These are phyloP conservation scores for Penicillium salamii DNA, from an alignment of 495 filamentous ascomycete genomes.

Conservation along the genomic window DNA sequence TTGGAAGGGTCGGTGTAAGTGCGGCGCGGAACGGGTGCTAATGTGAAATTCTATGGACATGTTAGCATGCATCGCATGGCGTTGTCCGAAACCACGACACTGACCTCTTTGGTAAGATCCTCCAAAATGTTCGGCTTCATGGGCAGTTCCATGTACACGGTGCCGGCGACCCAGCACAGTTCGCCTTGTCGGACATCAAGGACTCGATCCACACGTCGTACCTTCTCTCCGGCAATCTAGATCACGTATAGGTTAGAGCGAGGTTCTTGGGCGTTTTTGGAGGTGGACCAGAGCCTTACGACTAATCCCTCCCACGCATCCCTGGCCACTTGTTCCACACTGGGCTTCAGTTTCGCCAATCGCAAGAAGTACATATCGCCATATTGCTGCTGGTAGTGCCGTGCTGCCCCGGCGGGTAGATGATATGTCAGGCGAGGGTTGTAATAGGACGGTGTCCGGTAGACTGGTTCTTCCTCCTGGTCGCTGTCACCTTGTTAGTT, in stretches of 20 bases:
- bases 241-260: conserved; percentile 1
- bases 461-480: conserved; percentile 35
- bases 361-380: conserved; percentile 96
- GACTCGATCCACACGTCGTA: conserved; percentile 74
- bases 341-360: conserved; percentile 80
- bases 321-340: conserved; percentile 68
- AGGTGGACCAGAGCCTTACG: conserved; percentile 35
- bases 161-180: conserved; percentile 92
- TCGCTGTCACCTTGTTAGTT: conserved; percentile 37
- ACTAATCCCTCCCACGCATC: conserved; percentile 73
- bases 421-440: conserved; percentile 70
- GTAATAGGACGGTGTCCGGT: conserved; percentile 62
- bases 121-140: conserved; percentile 96
- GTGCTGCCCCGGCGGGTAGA: conserved; percentile 63
- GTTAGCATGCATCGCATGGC: neutral
- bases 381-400: conserved; percentile 92
- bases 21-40: conserved; percentile 71
- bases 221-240: conserved; percentile 73
- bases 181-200: conserved; percentile 95
- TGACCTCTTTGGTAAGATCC: conserved; percentile 86
- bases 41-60: conserved; percentile 68
- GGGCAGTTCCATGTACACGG: conserved; percentile 95
- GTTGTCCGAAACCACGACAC: conserved; percentile 25
- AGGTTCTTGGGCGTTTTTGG: too few species aligned
- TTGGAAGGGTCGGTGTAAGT: conserved; percentile 63